Evolutionary conservation across 805 yeast genomes (phyloP).

Genomic region (Priceomyces fermenticarens): DNA sequence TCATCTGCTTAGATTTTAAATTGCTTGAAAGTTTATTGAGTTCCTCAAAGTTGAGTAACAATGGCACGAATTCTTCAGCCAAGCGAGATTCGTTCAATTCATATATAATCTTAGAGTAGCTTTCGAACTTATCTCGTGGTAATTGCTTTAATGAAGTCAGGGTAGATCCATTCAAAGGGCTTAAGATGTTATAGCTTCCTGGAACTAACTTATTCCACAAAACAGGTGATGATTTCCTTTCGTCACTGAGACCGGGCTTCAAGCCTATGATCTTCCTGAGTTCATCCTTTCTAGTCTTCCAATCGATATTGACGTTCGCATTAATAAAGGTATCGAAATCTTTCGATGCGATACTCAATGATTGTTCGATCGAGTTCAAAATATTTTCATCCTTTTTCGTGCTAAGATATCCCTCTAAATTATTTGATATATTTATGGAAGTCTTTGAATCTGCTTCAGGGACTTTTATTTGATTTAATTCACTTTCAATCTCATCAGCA

Average conservation of each 20-base stretch:
- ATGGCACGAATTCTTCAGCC: constrained; percentile 46
- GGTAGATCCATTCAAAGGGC: constrained; percentile 24
- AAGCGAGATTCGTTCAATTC: constrained; percentile 70
- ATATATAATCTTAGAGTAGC: constrained; percentile 68
- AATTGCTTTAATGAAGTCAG: constrained; percentile 24
- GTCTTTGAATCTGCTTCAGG: constrained; percentile 5
- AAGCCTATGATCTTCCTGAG: constrained; percentile 72
- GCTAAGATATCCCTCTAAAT: constrained; percentile 61
- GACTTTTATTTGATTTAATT: constrained; percentile 36
- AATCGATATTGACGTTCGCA: constrained; percentile 72
- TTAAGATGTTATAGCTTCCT: constrained; percentile 29
- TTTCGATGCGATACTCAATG: constrained; percentile 66
- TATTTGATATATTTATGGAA: constrained; percentile 6
- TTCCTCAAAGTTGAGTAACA: constrained; percentile 59
- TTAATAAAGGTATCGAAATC: constrained; percentile 81
- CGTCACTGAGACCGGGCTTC: constrained; percentile 6
- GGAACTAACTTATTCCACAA: constrained; percentile 35
- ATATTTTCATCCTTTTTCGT: constrained; percentile 80
- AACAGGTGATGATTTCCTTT: constrained; percentile 17
- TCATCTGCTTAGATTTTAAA: constrained; percentile 64
- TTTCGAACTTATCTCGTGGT: constrained; percentile 61
- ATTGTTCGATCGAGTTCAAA: constrained; percentile 76
- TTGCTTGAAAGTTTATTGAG: constrained; percentile 58
- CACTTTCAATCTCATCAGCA: constrained; percentile 75
- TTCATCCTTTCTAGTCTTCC: constrained; percentile 76